Evolutionary conservation across 2,329 filamentous ascomycete species (phyloP).

Genomic region (Pseudopyricularia javanii): DNA sequence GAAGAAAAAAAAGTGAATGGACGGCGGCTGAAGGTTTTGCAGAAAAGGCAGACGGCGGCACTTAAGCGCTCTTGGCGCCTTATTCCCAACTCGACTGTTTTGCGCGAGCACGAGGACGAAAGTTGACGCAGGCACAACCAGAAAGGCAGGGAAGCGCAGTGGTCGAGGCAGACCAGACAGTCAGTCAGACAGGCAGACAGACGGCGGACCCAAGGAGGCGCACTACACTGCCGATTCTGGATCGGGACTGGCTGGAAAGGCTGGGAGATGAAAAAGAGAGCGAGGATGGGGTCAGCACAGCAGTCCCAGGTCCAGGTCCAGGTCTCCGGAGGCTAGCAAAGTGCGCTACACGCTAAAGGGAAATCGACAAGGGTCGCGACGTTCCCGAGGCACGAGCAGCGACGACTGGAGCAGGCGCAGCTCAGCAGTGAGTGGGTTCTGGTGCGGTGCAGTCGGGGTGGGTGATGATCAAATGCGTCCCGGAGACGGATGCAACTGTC

Average conservation of each 20-base stretch:
- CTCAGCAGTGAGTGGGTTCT: too few species aligned
- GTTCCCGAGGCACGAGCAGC: background rate
- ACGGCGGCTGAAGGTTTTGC: conserved; percentile 1
- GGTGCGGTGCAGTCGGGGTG: too few species aligned
- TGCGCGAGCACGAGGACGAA: background rate
- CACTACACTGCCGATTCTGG: too few species aligned
- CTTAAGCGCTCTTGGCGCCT: conserved; percentile 2
- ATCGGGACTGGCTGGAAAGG: background rate
- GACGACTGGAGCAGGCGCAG: too few species aligned
- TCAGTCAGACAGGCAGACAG: too few species aligned
- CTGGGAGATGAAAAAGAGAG: background rate
- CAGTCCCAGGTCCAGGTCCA: too few species aligned
- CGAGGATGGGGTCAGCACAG: too few species aligned
- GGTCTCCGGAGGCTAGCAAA: background rate
- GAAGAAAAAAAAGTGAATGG: background rate
- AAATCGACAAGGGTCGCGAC: background rate
- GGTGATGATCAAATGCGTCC: background rate
- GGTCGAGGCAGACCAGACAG: too few species aligned
- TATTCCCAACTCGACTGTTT: background rate
- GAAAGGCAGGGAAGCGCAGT: too few species aligned
- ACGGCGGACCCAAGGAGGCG: too few species aligned
- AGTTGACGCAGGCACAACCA: too few species aligned
- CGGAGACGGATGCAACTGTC: background rate
- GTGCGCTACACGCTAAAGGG: background rate
- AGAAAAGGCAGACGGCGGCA: background rate